These are phyloP conservation scores for Gloeopeniophorella convolvens DNA, from an alignment of 768 basidiomycete species.

Conservation along the genomic window DNA sequence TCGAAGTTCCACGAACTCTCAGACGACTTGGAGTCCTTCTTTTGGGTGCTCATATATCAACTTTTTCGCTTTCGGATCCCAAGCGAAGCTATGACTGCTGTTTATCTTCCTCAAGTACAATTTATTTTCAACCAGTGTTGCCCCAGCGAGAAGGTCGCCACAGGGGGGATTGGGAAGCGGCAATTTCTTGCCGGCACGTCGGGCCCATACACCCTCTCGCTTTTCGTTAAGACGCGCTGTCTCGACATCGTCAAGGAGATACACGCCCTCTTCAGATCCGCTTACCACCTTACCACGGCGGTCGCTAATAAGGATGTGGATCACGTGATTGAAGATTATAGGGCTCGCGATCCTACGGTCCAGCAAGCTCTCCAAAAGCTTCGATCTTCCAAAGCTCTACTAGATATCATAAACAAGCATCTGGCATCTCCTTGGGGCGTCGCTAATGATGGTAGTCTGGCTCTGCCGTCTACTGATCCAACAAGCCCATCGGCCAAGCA, in stretches of 20 bases:
- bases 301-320: too few relatives aligned
- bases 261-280: neutral
- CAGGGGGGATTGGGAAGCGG: too few relatives aligned
- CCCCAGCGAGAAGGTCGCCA: too few relatives aligned
- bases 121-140: too few relatives aligned
- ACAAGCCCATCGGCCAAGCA: too few relatives aligned
- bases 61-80: neutral
- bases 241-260: neutral
- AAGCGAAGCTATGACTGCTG: neutral
- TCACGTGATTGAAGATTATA: too few relatives aligned
- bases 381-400: neutral
- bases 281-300: too few relatives aligned
- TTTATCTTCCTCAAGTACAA: neutral
- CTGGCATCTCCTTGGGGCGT: neutral
- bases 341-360: too few relatives aligned
- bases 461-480: too few relatives aligned
- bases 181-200: too few relatives aligned
- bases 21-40: slow-evolving; percentile 20
- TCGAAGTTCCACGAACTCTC: slow-evolving; percentile 1
- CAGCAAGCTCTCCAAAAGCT: neutral
- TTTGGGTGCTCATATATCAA: slow-evolving; percentile 13
- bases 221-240: neutral
- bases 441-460: neutral
- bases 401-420: neutral
- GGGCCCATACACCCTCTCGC: too few relatives aligned